Conservation (phyloP, 106 monocot species). For the Iris macrosiphon region DNA sequence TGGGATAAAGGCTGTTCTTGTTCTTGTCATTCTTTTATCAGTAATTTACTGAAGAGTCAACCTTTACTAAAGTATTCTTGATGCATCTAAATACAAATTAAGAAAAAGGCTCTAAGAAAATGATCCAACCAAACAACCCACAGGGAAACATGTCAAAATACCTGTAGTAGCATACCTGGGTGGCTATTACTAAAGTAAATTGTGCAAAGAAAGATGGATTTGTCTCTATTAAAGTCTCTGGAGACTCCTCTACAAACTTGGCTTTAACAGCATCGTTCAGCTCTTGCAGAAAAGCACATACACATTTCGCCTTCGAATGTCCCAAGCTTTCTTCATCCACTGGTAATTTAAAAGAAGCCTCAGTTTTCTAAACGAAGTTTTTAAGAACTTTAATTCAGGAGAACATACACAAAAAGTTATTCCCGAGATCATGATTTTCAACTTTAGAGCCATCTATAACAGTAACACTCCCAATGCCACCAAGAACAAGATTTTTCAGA, state of each 20-base stretch:
- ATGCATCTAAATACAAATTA: not conserved
- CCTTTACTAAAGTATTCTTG: too few relatives aligned
- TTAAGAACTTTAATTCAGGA: constrained; percentile 1
- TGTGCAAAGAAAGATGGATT: constrained; percentile 81
- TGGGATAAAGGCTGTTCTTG: too few relatives aligned
- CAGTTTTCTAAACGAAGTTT: constrained; percentile 1
- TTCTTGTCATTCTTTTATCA: too few relatives aligned
- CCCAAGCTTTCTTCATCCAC: constrained; percentile 75
- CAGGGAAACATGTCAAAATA: not conserved
- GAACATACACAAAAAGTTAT: constrained; percentile 85
- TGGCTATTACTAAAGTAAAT: constrained; percentile 87
- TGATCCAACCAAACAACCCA: not conserved
- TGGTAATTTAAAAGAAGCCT: constrained; percentile 15
- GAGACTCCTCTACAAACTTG: constrained; percentile 90
- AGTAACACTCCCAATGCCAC: constrained; percentile 88
- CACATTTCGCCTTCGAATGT: constrained; percentile 89
- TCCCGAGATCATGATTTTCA: constrained; percentile 71
- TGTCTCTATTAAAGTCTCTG: constrained; percentile 71
- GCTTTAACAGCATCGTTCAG: constrained; percentile 97
- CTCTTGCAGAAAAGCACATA: constrained; percentile 90
- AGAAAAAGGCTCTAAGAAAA: not conserved
- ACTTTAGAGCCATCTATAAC: constrained; percentile 90
- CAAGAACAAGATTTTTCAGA: constrained; percentile 93
- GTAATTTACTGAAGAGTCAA: too few relatives aligned
- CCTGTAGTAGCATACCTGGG: constrained; percentile 45